A percentile compares a stretch with the other conserved stretches of the same genome.
These are phyloP conservation scores for Mycosarcoma mackinlayi DNA, from an alignment of 1,284 basidiomycete genomes.

Conservation along the genomic window DNA sequence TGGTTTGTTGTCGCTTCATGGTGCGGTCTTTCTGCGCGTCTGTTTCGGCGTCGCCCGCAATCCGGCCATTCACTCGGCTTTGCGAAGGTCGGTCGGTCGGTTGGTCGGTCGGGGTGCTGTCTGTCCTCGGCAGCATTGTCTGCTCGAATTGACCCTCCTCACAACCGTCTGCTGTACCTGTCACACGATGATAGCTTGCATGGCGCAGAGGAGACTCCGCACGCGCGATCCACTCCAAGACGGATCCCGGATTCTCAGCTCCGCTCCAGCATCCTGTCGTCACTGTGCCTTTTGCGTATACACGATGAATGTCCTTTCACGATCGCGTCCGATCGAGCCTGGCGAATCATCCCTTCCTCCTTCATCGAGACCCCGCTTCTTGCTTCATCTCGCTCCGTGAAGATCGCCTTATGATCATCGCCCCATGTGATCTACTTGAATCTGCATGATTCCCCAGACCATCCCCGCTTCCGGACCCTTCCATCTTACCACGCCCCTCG, in stretches of 20 bases:
- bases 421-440: too few relatives aligned
- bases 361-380: not conserved
- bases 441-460: too few relatives aligned
- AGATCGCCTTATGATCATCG: not conserved
- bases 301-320: not conserved
- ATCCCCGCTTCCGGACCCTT: slow-evolving; percentile 2
- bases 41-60: too few relatives aligned
- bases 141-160: too few relatives aligned
- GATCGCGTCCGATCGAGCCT: slow-evolving; percentile 5
- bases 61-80: too few relatives aligned
- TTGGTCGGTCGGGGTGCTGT: too few relatives aligned
- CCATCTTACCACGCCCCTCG: not conserved
- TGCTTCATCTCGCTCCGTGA: slow-evolving; percentile 15
- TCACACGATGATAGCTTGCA: slow-evolving; percentile 14
- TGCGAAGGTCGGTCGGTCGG: too few relatives aligned
- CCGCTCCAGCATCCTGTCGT: slow-evolving; percentile 19
- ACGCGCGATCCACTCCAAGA: slow-evolving; percentile 16
- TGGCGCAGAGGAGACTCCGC: slow-evolving; percentile 7
- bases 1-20: too few relatives aligned
- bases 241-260: slow-evolving; percentile 5
- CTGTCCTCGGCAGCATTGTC: too few relatives aligned
- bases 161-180: too few relatives aligned
- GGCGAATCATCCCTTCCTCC: not conserved
- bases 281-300: slow-evolving; percentile 9
- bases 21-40: too few relatives aligned